Base-by-base conservation (phyloP, 345 rosid species). In the Citrus glauca region DNA sequence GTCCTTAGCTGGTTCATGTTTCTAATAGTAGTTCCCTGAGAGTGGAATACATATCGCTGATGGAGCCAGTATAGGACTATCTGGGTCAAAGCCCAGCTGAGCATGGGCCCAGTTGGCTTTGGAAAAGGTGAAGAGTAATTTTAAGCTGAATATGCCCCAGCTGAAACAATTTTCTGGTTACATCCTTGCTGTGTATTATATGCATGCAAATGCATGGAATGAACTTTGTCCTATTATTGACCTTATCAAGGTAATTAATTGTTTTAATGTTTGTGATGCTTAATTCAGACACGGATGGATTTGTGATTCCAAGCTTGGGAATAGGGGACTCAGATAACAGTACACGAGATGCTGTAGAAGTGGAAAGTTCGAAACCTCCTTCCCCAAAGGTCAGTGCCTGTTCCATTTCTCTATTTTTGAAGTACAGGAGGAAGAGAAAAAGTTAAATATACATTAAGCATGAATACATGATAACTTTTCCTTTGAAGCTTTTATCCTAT, bases 261-360 rank as follows among this genome's bases (percentile, higher is more conserved):
- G 57, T 53, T 53, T 53, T 53, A 53, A 53, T 53, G 40, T 28
- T 64, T 65, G 56, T 55, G 33, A 60, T 76, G 50, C 74, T 76
- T 77, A 81, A 55, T 79, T 20, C 75, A 93, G 99, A 95, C 84
- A 91, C 92, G 79, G 99, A 95, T 84, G 99, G 91, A 83, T 95
- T 92, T 71, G 97, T 95, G 90, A 91, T 95, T 76, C 99, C 99
- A 79, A 93, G 98, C 83, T 86, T 95, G 90, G 99, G 88, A 81
- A 83, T 89, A 57, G 92, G 78, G 59, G 86, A 83, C 17, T 22
- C 79, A 19, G 82, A 76, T 82, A 76, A 81, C 62, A 82, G 69
- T 2, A 84, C 77, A 56, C 73, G 63, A 60, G 81, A 73, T 84
- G 83, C 83, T 70, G 78, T 87, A 68, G 82, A 86, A 84, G 81